phyloP scores from a whole-genome alignment of 495 filamentous ascomycete species.

The Podospora bellae-mahoneyi region DNA sequence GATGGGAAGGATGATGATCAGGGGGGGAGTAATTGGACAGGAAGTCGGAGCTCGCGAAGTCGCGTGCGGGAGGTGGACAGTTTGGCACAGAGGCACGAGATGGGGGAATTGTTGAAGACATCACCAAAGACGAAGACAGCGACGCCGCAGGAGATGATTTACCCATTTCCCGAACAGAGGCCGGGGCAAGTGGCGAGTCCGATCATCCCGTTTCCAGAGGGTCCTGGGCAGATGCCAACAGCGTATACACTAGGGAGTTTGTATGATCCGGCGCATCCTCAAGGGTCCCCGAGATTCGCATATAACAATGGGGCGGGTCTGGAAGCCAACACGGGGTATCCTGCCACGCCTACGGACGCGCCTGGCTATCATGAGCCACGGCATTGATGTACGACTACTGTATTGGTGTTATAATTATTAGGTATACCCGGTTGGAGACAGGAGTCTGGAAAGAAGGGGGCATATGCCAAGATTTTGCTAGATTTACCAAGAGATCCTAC shows the following conservation, averaged over 20 bases:
- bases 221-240: background rate
- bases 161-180: background rate
- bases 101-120: background rate
- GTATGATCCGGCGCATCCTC: background rate
- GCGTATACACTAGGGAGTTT: background rate
- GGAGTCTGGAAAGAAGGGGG: background rate
- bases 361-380: background rate
- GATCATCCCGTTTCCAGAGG: background rate
- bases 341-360: background rate
- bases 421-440: background rate
- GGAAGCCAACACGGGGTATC: background rate
- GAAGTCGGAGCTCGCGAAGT: background rate
- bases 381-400: background rate
- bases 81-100: background rate
- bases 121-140: background rate
- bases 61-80: background rate
- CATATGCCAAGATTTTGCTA: background rate
- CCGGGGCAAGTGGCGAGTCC: background rate
- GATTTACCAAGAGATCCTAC: background rate
- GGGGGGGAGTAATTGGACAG: background rate
- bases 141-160: conserved; percentile 1
- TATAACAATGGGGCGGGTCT: background rate
- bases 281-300: background rate
- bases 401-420: background rate
- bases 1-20: background rate